Evolutionary conservation across 208 protist species (phyloP), one percentile per base, ranked within the genome.

Genomic region (Herpetomonas samuelpessoai): DNA sequence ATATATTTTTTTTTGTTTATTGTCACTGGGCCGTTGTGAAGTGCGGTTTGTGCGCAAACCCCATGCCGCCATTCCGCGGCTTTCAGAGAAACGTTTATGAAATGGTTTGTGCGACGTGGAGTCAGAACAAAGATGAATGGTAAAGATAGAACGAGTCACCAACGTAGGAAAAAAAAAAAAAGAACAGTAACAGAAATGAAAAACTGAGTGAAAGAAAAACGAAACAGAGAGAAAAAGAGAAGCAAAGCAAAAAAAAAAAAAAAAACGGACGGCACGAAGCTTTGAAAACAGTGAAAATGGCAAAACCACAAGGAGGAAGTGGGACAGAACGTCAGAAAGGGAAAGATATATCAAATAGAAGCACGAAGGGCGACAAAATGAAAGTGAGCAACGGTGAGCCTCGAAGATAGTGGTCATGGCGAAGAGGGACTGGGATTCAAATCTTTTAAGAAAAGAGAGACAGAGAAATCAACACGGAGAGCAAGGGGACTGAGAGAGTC

Each of bases 181-280:
- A 61, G 9, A 66, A 67, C 2, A 21, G 41, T 57, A 68, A 45
- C 38, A 21, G 45, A 25, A 68, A 47, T 21, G 46, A 50, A 48
- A 45, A 44, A 60, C n/a, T 49, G 35, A 12, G 29, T 41, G 30
- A 19, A 0, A 41, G n/a, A 53, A 47, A 18, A n/a, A 46, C 19
- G 54, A n/a, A 38, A 44, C 31, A 46, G 0, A 45, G 47, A 27
- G 27, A 21, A 6, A 55, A 45, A 10, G 38, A 57, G 31, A 45
- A 35, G 16, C 24, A 58, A 6, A 19, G 26, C 30, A 26, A 58
- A 18, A 58, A 41, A 64, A 73, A 56, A 52, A 26, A 56, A 19
- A 68, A 38, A 59, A 49, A 72, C n/a, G n/a, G 18, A 27, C 19
- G 18, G 30, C 16, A 57, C 12, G 27, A 57, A 29, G 39, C 3